Evolutionary conservation across 257 asterid genomes (phyloP), one percentile per base, ranked within the genome.

Genomic region (Solanum sejunctum): DNA sequence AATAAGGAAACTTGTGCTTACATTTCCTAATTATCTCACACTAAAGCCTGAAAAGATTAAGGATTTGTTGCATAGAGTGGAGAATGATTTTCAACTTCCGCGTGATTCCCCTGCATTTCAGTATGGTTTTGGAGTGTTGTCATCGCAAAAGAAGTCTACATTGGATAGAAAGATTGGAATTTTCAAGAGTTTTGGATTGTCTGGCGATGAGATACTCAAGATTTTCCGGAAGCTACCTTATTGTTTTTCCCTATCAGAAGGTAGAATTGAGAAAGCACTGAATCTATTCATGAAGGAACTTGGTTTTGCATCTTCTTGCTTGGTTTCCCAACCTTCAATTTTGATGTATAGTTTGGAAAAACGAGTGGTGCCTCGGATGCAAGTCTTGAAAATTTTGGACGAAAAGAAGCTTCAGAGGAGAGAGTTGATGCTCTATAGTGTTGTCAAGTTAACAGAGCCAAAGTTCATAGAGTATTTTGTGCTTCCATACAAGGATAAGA

Each of bases 301-400:
- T 47, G 83, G 83, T 17, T 36, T 3, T 55, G 21, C 47, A 13
- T n/a, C 57, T 15, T 26, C 67, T 1, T 84, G 55, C 63, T 23
- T 84, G 81, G 79, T 47, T 39, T 43, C 57, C 4, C 80, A 6
- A 2, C 85, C 89, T 1, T 0, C 54, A 7, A 0, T 87, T 28
- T 79, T 84, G 4, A 17, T 8, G 13, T 54, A 17, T 12, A 84
- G 85, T 84, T 10, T 88, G 79, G 90, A 83, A 41, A 88, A 52
- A 78, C 83, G 84, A 32, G 71, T 88, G 66, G 12, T 66, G 18
- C 90, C 88, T 5, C 85, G 90, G 83, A 60, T n/a, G 39, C 58
- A 47, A 39, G 54, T 88, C 58, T 3, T 88, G 56, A 83, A 85
- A 5, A 51, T 80, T 79, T 77, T 88, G 75, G 32, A 20, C 23